A percentile compares a stretch with the other conserved stretches of the same genome.
Evolutionary conservation across 2,329 filamentous ascomycete species (phyloP).

Genomic region (Leptoxyphium fumago): DNA sequence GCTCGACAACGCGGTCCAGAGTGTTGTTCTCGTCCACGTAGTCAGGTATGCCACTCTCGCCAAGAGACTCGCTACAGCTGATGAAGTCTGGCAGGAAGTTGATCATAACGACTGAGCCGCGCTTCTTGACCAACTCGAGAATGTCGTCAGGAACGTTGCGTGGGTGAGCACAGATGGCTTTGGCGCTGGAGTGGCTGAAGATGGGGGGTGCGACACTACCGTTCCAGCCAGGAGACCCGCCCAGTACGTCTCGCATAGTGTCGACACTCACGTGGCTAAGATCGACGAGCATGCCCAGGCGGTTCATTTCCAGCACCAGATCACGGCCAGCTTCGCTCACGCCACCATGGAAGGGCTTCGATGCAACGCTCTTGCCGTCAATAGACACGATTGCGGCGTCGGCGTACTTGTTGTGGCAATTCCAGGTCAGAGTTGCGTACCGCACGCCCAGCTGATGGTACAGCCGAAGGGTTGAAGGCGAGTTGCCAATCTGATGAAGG

Average conservation of each 20-base stretch:
- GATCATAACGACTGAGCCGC: conserved; percentile 72
- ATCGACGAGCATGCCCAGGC: conserved; percentile 88
- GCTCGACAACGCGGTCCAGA: conserved; percentile 60
- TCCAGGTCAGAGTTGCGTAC: conserved; percentile 82
- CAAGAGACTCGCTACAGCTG: conserved; percentile 47
- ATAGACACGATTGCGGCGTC: conserved; percentile 57
- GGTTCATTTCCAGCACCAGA: conserved; percentile 80
- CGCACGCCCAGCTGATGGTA: conserved; percentile 69
- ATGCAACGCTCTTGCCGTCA: conserved; percentile 20
- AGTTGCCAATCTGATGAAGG: conserved; percentile 87
- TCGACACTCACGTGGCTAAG: conserved; percentile 64
- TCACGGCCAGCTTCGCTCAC: conserved; percentile 54
- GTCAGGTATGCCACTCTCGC: conserved; percentile 48
- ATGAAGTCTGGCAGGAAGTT: conserved; percentile 79
- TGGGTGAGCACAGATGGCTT: conserved; percentile 69
- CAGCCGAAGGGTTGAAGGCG: conserved; percentile 55
- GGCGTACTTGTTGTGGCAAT: conserved; percentile 81
- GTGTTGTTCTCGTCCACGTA: conserved; percentile 55
- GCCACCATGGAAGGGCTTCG: conserved; percentile 51
- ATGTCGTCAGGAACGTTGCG: conserved; percentile 82
- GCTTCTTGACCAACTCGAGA: conserved; percentile 57
- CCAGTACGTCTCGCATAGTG: conserved; percentile 74
- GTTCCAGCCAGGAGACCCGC: conserved; percentile 40
- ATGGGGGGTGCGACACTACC: conserved; percentile 72
- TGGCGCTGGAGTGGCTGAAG: conserved; percentile 76